Base-by-base conservation (phyloP, 1,284 basidiomycete genomes). In the Vanrija sp. region DNA sequence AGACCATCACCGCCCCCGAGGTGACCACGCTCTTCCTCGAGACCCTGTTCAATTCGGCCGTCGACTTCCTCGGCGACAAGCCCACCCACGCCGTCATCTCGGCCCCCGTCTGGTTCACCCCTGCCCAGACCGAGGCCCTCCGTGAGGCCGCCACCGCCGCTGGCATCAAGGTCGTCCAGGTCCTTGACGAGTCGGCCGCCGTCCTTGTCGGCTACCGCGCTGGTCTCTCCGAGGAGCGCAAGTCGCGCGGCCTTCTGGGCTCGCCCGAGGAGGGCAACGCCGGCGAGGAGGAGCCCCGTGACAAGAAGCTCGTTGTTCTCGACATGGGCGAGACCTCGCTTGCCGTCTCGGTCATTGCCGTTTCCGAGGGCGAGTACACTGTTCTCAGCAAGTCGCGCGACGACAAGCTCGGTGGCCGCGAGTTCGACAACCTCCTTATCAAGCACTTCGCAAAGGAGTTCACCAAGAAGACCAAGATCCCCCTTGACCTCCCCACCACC, bases 391-490 rank as follows among this genome's bases (percentile, higher is more conserved):
- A 78, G 63, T 78, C 76, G 29, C 68, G 78, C 61, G 79, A 83
- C 61, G 64, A 78, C 66, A 73, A 73, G 56, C 73, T 83, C 43
- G 82, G 82, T 58, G 82, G 82, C 46, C 73, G 79, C 51, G 75
- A 79, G 57, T 79, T 83, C 61, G 75, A 78, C 71, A 72, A 74
- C 61, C 65, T 77, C 60, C 82, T 98, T 43, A 85, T 97, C 79
- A 86, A 88, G 58, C 90, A 89, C 81, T 97, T 98, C 76, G 86
- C 91, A 52, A 89, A 94, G 73, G 95, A 98, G 69, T 98, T 98
- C 76, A 90, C 90, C 52, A 98, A 98, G 78, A 98, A 98, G 82
- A 93, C 88, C 40, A 94, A 94, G 78, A 83, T 84, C 23, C 79
- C 86, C 0, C 81, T 97, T 40, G 78, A 82, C 15, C 59, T 85